Conservation (phyloP, 352 stramenopile genomes). For the Pythium coloratum region DNA sequence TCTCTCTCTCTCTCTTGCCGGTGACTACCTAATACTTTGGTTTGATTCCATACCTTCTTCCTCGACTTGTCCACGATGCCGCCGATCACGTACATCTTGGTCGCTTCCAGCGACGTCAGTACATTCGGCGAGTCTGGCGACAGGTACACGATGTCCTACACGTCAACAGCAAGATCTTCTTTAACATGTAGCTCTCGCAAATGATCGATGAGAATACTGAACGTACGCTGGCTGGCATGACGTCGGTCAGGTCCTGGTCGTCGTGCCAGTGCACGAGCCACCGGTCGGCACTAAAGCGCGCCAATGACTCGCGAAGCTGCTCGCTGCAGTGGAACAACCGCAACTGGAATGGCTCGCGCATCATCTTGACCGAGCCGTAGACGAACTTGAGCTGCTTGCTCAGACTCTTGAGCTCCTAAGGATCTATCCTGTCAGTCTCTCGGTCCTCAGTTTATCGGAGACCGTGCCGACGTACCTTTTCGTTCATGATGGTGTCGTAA, state of each 20-base stretch:
- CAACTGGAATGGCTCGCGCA: slow-evolving; percentile 67
- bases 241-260: slow-evolving; percentile 31
- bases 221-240: slow-evolving; percentile 35
- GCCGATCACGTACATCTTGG: slow-evolving; percentile 80
- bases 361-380: slow-evolving; percentile 66
- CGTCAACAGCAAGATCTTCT: not conserved
- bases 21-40: not conserved
- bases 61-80: slow-evolving; percentile 81
- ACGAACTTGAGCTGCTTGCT: slow-evolving; percentile 77
- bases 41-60: slow-evolving; percentile 40
- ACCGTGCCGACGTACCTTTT: slow-evolving; percentile 39
- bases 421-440: not conserved
- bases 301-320: slow-evolving; percentile 45
- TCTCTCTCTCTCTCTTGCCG: too few relatives aligned
- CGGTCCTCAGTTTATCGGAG: not conserved
- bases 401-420: slow-evolving; percentile 61
- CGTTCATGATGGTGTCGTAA: slow-evolving; percentile 84
- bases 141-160: slow-evolving; percentile 66
- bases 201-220: too few relatives aligned
- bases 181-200: not conserved
- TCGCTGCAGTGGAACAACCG: slow-evolving; percentile 58
- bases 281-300: slow-evolving; percentile 58
- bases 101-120: slow-evolving; percentile 50
- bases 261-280: slow-evolving; percentile 66
- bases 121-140: slow-evolving; percentile 74